Evolutionary conservation across 202 grass and related monocot species (phyloP).

Genomic region (Setaria viridis): DNA sequence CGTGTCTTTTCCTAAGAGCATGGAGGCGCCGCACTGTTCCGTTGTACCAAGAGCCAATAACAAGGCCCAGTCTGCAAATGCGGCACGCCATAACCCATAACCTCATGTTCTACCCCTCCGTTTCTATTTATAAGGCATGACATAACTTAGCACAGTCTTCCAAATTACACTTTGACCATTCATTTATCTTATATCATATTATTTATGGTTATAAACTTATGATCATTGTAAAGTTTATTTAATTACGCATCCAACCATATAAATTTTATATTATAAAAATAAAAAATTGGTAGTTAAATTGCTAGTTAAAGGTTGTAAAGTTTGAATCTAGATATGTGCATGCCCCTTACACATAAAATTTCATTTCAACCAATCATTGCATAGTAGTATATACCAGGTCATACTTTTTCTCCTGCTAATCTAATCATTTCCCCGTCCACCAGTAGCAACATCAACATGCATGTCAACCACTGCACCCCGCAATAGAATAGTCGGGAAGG

Average conservation of each 20-base stretch:
- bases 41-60: not conserved
- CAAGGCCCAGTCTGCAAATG: not conserved
- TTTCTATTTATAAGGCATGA: too few relatives aligned
- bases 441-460: not conserved
- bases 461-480: not conserved
- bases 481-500: constrained; percentile 23
- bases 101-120: not conserved
- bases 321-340: too few relatives aligned
- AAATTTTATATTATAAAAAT: too few relatives aligned
- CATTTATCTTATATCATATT: too few relatives aligned
- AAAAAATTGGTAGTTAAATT: too few relatives aligned
- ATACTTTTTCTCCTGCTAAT: not conserved
- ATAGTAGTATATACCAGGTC: constrained; percentile 27
- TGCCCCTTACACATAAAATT: not conserved
- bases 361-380: constrained; percentile 38
- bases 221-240: too few relatives aligned
- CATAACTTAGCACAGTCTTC: too few relatives aligned
- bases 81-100: not conserved
- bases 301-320: too few relatives aligned
- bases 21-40: constrained; percentile 5
- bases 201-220: too few relatives aligned
- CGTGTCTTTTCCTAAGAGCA: not conserved
- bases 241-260: too few relatives aligned
- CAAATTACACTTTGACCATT: too few relatives aligned
- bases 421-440: not conserved